A percentile compares a stretch with the other conserved stretches of the same genome.
Evolutionary conservation across 2,329 filamentous ascomycete species (phyloP).

Genomic region (Colletotrichum costaricense): DNA sequence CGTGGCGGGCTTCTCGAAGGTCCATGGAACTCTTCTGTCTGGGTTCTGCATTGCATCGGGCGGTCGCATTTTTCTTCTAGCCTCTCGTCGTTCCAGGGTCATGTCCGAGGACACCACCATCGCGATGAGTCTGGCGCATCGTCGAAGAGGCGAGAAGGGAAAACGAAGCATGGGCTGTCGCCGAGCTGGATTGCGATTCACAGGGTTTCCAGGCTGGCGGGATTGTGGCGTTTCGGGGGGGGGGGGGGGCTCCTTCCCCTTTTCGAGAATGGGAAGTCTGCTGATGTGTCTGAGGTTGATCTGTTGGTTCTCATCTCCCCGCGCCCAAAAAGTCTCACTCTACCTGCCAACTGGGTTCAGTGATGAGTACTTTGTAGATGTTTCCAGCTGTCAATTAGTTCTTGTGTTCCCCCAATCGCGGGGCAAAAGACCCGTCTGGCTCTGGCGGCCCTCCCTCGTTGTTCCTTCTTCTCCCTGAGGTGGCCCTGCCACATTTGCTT

Average conservation of each 20-base stretch:
- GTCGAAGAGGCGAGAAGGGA: constrained; percentile 7
- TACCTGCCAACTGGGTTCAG: not conserved
- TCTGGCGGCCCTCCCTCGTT: not conserved
- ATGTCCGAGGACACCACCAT: not conserved
- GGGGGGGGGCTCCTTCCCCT: constrained; percentile 1
- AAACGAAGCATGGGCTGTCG: constrained; percentile 3
- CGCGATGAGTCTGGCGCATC: not conserved
- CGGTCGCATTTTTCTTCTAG: constrained; percentile 1
- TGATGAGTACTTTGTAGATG: not conserved
- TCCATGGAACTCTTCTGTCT: not conserved
- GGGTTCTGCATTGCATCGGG: constrained; percentile 13
- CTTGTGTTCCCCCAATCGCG: constrained; percentile 9
- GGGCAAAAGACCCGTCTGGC: not conserved
- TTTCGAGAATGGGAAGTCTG: not conserved
- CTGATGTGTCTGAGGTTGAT: not conserved
- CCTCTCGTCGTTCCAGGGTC: constrained; percentile 10
- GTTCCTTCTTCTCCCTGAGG: not conserved
- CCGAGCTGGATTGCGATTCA: constrained; percentile 16
- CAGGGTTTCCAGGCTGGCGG: constrained; percentile 11
- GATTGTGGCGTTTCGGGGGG: constrained; percentile 20
- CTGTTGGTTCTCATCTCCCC: not conserved
- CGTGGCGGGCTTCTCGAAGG: constrained; percentile 19
- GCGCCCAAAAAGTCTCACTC: not conserved
- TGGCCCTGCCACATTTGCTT: not conserved
- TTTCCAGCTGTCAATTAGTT: constrained; percentile 4